These are phyloP conservation scores for Cyclospora cayetanensis DNA, from an alignment of 169 alveolate genomes.

Conservation along the genomic window DNA sequence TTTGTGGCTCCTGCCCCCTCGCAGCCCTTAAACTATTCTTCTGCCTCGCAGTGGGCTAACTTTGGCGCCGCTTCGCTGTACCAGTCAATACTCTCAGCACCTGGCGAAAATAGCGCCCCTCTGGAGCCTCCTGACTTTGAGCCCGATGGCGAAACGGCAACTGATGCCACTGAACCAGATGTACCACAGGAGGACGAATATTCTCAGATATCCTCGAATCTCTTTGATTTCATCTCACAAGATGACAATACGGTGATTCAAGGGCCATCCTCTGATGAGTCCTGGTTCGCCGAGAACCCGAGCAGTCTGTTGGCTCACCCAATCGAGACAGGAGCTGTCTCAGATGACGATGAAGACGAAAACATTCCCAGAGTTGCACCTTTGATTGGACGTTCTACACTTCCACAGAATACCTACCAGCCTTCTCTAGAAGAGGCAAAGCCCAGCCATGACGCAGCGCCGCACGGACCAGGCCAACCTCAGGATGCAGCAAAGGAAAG, in stretches of 20 bases:
- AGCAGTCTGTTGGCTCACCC: too few relatives aligned
- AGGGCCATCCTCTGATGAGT: not conserved
- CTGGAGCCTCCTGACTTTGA: not conserved
- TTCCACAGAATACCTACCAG: too few relatives aligned
- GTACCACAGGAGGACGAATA: not conserved
- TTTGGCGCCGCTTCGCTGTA: slow-evolving; percentile 19
- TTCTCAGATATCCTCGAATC: not conserved
- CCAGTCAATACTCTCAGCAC: slow-evolving; percentile 7
- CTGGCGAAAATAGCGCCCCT: too few relatives aligned
- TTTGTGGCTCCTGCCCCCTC: too few relatives aligned
- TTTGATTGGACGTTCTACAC: too few relatives aligned
- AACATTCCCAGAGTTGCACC: too few relatives aligned
- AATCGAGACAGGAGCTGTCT: too few relatives aligned
- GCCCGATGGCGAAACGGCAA: not conserved
- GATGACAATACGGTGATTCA: not conserved
- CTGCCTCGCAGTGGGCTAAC: slow-evolving; percentile 18
- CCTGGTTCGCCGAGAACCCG: not conserved
- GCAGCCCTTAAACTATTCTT: not conserved
- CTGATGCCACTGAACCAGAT: not conserved
- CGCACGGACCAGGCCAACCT: too few relatives aligned
- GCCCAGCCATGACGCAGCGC: too few relatives aligned
- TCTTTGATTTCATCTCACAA: not conserved
- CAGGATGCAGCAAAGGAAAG: too few relatives aligned
- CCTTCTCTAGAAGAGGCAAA: too few relatives aligned
- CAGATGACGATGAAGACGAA: too few relatives aligned